Evolutionary conservation across 2,329 filamentous ascomycete genomes (phyloP).

Genomic region (Colletotrichum abscissum): DNA sequence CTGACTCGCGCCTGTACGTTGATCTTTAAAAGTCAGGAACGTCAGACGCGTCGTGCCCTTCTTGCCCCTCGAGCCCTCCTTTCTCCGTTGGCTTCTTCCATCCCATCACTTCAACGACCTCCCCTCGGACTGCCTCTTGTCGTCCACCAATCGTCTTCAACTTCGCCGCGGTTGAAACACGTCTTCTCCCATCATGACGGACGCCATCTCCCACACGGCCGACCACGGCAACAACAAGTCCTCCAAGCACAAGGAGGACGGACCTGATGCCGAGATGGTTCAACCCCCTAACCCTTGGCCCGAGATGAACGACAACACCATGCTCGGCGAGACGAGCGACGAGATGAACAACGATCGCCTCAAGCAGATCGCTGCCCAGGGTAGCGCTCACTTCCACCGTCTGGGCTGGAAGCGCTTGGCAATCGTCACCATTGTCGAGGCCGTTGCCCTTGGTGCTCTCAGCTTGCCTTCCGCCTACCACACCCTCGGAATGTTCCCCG

Average conservation of each 20-base stretch:
- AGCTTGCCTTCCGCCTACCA: constrained; percentile 64
- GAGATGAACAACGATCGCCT: constrained; percentile 53
- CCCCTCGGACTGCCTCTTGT: background rate
- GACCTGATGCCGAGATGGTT: constrained; percentile 23
- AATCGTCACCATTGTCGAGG: constrained; percentile 66
- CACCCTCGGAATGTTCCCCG: constrained; percentile 64
- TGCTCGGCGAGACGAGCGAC: constrained; percentile 38
- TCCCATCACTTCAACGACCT: background rate
- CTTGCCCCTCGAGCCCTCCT: constrained; percentile 12
- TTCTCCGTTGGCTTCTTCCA: background rate
- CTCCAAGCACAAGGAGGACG: constrained; percentile 17
- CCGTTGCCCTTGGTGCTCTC: constrained; percentile 64
- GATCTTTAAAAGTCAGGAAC: constrained; percentile 19
- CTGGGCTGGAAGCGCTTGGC: constrained; percentile 69
- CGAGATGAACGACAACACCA: constrained; percentile 22
- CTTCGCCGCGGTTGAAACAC: background rate
- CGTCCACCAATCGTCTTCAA: background rate
- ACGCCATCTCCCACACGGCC: constrained; percentile 24
- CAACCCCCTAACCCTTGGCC: constrained; percentile 29
- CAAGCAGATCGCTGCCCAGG: constrained; percentile 57
- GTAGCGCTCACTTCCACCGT: constrained; percentile 60
- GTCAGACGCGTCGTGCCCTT: constrained; percentile 14
- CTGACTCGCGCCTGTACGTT: constrained; percentile 24
- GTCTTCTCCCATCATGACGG: constrained; percentile 14
- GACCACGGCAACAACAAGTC: constrained; percentile 14